These are phyloP conservation scores for Saitozyma sp. DNA, from an alignment of 768 basidiomycete genomes.

Conservation along the genomic window DNA sequence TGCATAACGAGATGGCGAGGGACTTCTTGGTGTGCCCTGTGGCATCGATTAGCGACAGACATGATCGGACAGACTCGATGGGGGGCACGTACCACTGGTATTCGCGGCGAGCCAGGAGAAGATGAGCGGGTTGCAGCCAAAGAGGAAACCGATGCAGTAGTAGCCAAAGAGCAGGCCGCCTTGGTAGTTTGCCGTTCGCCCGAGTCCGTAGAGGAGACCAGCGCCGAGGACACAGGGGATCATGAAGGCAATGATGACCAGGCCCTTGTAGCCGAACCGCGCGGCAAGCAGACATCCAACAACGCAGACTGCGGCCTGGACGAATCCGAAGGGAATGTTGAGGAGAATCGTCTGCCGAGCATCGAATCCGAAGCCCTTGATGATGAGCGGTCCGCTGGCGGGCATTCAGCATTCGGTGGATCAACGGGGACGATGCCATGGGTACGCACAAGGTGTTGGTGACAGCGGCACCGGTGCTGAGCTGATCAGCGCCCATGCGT, in stretches of 20 bases:
- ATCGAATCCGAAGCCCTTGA: constrained; percentile 55
- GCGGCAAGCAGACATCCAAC: constrained; percentile 50
- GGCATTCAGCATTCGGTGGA: no score
- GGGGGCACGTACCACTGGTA: no score
- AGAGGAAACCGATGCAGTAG: no score
- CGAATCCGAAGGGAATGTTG: constrained; percentile 56
- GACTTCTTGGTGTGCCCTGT: no score
- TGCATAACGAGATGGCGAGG: no score
- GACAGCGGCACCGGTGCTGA: constrained; percentile 52
- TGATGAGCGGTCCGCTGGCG: constrained; percentile 55
- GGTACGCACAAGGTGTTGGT: constrained; percentile 51
- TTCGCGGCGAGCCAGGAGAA: no score
- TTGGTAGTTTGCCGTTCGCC: no score
- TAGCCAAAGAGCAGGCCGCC: no score
- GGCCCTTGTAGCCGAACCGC: constrained; percentile 9
- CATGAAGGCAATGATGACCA: constrained; percentile 11
- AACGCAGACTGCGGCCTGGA: constrained; percentile 54
- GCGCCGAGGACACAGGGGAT: constrained; percentile 12
- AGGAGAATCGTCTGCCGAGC: constrained; percentile 52
- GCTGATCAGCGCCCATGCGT: constrained; percentile 19
- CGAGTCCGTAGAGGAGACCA: constrained; percentile 9
- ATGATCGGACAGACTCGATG: no score
- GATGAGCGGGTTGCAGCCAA: no score
- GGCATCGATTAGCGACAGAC: no score
- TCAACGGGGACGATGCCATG: no score